Evolutionary conservation across 257 asterid genomes (phyloP).

Genomic region (Scutellaria minor): DNA sequence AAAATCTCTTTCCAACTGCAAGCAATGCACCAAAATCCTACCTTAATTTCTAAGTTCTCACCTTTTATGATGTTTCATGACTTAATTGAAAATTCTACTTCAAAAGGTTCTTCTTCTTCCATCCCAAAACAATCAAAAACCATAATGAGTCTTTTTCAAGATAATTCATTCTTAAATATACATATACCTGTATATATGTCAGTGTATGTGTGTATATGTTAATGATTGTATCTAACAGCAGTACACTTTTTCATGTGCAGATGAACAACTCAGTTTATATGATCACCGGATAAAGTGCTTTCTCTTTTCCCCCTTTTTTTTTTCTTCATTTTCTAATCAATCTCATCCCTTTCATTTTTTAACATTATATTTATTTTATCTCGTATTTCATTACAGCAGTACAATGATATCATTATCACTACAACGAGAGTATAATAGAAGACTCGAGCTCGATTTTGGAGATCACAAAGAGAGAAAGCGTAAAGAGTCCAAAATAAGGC

Average conservation of each 20-base stretch:
- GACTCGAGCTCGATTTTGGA: slow-evolving; percentile 26
- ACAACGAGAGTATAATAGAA: not conserved
- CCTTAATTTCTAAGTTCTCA: slow-evolving; percentile 41
- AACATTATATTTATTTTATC: not conserved
- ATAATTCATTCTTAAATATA: not conserved
- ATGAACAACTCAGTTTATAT: slow-evolving; percentile 18
- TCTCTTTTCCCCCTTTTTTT: not conserved
- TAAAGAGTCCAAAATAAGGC: slow-evolving; percentile 44
- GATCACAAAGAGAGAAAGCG: slow-evolving; percentile 33
- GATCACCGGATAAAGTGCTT: slow-evolving; percentile 22
- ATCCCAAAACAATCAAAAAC: not conserved
- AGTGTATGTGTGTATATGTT: slow-evolving; percentile 4
- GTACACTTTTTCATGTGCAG: slow-evolving; percentile 1
- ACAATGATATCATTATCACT: not conserved
- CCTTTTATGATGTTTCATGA: slow-evolving; percentile 38
- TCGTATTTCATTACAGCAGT: not conserved
- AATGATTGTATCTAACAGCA: slow-evolving; percentile 11
- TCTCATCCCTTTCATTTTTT: not conserved
- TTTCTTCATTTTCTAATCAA: not conserved
- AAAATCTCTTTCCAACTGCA: slow-evolving; percentile 1
- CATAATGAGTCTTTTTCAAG: not conserved
- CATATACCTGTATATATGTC: not conserved
- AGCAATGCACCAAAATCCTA: slow-evolving; percentile 36
- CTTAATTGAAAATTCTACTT: slow-evolving; percentile 10
- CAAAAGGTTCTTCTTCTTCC: not conserved